These are phyloP conservation scores for Sonneratia alba DNA, from an alignment of 345 rosid species.

Conservation along the genomic window DNA sequence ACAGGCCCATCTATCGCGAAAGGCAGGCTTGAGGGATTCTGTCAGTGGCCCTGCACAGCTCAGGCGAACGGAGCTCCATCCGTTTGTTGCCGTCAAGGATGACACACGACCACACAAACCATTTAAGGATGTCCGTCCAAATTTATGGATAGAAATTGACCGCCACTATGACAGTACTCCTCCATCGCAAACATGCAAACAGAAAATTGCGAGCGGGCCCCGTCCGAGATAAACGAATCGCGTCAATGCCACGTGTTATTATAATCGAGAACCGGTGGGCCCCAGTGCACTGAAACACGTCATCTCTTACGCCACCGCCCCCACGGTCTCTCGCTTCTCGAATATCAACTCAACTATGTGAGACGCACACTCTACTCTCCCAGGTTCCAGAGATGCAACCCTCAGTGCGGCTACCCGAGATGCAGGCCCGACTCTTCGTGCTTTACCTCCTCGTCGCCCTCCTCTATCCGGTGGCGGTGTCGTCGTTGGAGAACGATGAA, in stretches of 20 bases:
- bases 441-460: neutral
- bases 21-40: too few relatives aligned
- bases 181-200: too few relatives aligned
- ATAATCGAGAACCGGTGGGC: neutral
- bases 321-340: neutral
- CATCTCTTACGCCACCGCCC: conserved; percentile 3
- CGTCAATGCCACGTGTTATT: neutral
- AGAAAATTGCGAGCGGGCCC: neutral
- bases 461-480: conserved; percentile 11
- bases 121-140: neutral
- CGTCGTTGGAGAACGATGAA: neutral
- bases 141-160: conserved; percentile 2
- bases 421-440: neutral
- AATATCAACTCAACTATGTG: neutral
- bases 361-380: too few relatives aligned
- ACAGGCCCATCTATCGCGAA: too few relatives aligned
- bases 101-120: neutral
- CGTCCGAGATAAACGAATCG: neutral
- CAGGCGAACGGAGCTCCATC: too few relatives aligned
- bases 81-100: too few relatives aligned
- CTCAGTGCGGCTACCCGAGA: neutral
- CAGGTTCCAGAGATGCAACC: neutral
- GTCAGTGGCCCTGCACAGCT: too few relatives aligned
- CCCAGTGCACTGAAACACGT: neutral
- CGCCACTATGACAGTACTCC: neutral